phyloP scores from a whole-genome alignment of 78 protist species.

The slime mould (Dictyostelium discoideum) region DNA sequence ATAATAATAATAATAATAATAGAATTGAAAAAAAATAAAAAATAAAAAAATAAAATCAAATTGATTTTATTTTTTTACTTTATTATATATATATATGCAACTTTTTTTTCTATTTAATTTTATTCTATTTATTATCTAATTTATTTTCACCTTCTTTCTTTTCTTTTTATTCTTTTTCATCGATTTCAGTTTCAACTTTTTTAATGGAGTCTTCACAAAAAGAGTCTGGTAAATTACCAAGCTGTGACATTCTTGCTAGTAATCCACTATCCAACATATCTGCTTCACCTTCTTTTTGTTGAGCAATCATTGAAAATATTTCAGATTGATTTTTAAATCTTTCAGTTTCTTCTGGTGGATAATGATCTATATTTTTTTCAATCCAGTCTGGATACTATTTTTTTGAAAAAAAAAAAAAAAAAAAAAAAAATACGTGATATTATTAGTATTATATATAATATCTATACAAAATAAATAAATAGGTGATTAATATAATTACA shows the following conservation, averaged over 20 bases:
- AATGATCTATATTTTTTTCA: conserved; percentile 45
- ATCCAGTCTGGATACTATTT: conserved; percentile 65
- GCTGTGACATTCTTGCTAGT: not conserved
- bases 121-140: not conserved
- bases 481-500: not conserved
- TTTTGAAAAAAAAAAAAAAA: not conserved
- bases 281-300: not conserved
- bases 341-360: conserved; percentile 39
- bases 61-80: not conserved
- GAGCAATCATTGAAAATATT: not conserved
- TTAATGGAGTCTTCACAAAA: conserved; percentile 48
- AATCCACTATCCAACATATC: not conserved
- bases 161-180: not conserved
- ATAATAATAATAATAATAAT: too few species aligned
- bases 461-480: too few species aligned
- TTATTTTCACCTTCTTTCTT: not conserved
- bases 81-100: not conserved
- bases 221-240: conserved; percentile 52
- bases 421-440: not conserved
- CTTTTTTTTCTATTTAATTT: not conserved
- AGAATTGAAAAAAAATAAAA: too few species aligned
- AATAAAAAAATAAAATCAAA: not conserved
- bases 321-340: conserved; percentile 47
- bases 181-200: conserved; percentile 8
- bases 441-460: not conserved